Conservation (phyloP, 164 flowering plant genomes). For the Echeveria elegans region DNA sequence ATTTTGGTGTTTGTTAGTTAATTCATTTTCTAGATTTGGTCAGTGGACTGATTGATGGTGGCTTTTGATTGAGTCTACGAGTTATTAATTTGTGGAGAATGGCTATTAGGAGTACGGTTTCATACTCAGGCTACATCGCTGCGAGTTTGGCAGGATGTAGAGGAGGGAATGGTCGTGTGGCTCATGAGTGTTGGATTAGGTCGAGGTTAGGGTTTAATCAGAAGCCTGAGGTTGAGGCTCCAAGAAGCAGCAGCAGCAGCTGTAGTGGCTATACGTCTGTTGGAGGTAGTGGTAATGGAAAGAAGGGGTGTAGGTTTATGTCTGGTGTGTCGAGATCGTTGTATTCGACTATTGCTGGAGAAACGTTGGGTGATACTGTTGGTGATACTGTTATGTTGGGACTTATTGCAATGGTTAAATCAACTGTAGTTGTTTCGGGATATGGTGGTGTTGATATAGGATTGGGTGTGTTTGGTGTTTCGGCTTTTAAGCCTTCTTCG, state of each 20-base stretch:
- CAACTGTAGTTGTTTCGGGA: slow-evolving; percentile 21
- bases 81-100: no score
- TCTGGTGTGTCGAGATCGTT: slow-evolving; percentile 14
- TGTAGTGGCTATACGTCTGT: slow-evolving; percentile 16
- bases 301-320: neutral
- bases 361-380: slow-evolving; percentile 18
- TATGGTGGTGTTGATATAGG: slow-evolving; percentile 7
- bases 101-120: slow-evolving; percentile 58
- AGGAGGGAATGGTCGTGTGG: slow-evolving; percentile 23
- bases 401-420: slow-evolving; percentile 32
- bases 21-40: neutral
- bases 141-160: slow-evolving; percentile 37
- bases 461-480: slow-evolving; percentile 30
- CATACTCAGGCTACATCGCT: slow-evolving; percentile 55
- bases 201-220: slow-evolving; percentile 21
- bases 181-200: slow-evolving; percentile 40
- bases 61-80: neutral
- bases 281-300: neutral
- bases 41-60: neutral
- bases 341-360: slow-evolving; percentile 21
- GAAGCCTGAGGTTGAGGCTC: slow-evolving; percentile 26
- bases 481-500: slow-evolving; percentile 41
- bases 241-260: slow-evolving; percentile 9
- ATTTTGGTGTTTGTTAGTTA: neutral
- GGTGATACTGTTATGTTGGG: slow-evolving; percentile 24